Evolutionary conservation across 495 filamentous ascomycete species (phyloP), one percentile per base, ranked within the genome.

Genomic region (Penicillium bovifimosum): DNA sequence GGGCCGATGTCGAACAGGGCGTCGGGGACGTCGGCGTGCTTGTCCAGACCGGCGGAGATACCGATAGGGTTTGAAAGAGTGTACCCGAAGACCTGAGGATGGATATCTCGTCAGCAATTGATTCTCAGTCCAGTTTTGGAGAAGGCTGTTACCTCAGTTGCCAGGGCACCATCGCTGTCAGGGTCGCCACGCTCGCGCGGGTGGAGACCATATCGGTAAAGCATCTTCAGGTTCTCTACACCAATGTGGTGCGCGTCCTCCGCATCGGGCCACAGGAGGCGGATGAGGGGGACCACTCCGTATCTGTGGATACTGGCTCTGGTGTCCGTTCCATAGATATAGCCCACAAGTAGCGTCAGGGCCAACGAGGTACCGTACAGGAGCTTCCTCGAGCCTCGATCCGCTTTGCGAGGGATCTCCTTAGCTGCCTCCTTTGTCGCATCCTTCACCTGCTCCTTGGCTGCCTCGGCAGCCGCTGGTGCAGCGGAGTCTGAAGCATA

Each of bases 21-120:
- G 54, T 90, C 85, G 5, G 90, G 87, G 47, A 96, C 85, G 14
- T 95, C 87, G 36, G 83, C 95, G 64, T 95, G 80, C 71, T 98
- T 97, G 74, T 98, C 93, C 13, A 98, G 80, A 31, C 93, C 93
- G 8, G 88, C 95, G 6, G 91, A 95, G 41, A 90, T 96, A 41
- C 84, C 95, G 53, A 97, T 83, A 0, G 93, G 93, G 66, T 95
- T 96, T 49, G 77, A 72, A 27, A 98, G 76, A 9, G 69, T 78
- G 46, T 87, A 80, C 13, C 88, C 91, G 63, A 95, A 97, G 16
- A 98, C 81, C 67, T 81, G 53, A 17, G 14, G 6, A 43, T 10
- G n/a, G n/a, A 17, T 1, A n/a, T 20, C 16, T 41, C 18, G 29
- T 62, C 33, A 62, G 56, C 33, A 36, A 39, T 34, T 24, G 20